A percentile compares a stretch with the other conserved stretches of the same genome.
Evolutionary conservation across 1,284 basidiomycete species (phyloP).

Genomic region (Puccinia hordei): DNA sequence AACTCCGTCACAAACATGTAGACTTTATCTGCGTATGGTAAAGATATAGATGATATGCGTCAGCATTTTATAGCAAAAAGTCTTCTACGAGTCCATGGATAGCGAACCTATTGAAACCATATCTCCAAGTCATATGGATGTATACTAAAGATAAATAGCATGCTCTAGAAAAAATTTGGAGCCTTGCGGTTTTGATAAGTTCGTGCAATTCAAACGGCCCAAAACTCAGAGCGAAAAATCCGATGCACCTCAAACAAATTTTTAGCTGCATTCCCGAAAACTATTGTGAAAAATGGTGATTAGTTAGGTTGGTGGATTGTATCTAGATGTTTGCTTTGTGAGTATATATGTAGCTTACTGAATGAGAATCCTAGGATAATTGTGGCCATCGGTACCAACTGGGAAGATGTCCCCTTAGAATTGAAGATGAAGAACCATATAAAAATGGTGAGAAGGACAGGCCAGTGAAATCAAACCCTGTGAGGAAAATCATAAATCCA

Average conservation of each 20-base stretch:
- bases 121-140: conserved; percentile 59
- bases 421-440: conserved; percentile 79
- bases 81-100: not conserved
- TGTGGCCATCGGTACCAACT: conserved; percentile 76
- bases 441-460: conserved; percentile 69
- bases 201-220: not conserved
- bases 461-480: conserved; percentile 67
- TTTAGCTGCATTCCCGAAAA: conserved; percentile 77
- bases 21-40: conserved; percentile 68
- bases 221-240: not conserved
- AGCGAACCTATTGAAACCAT: conserved; percentile 57
- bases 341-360: conserved; percentile 1
- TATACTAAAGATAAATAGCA: conserved; percentile 51
- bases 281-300: conserved; percentile 19
- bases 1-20: conserved; percentile 72
- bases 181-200: not conserved
- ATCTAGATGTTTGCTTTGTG: not conserved
- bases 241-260: conserved; percentile 71
- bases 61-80: not conserved
- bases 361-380: conserved; percentile 65
- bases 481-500: not conserved
- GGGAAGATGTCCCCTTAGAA: conserved; percentile 69
- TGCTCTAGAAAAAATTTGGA: not conserved
- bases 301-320: conserved; percentile 66
- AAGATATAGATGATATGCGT: not conserved